Base-by-base conservation (phyloP, 1,139 yeast species). In the Chernovozyma aurita region DNA sequence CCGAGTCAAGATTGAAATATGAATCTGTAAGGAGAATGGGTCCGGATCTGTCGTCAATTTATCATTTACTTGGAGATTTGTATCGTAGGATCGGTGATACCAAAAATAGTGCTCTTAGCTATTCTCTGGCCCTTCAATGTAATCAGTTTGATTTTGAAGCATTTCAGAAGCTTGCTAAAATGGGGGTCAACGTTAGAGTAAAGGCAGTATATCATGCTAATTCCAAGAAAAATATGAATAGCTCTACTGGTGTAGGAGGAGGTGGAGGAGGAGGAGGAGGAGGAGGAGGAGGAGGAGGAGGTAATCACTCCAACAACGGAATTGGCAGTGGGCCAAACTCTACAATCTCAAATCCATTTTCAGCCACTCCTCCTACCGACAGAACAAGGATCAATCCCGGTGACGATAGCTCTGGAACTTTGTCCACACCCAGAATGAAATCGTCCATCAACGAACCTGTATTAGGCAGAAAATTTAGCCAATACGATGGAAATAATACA, bases 141-240 rank as follows among this genome's bases (percentile, higher is more conserved):
- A 85, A 92, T 53, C 95, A 95, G 18, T 86, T 71, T 53, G 71
- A 87, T 35, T 88, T 94, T 74, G 97, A 87, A 52, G 90, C 97
- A 0, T 78, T 85, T 43, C 87, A 84, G 47, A 80, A 81, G 30
- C 63, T 92, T 33, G 80, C 92, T 50, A 73, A 73, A 41, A 64
- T 85, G 52, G 90, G 92, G 11, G 85, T 83, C 18, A 74, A 77
- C 42, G 71, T 86, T 18, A 70, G 77, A 35, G 79, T 80, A 7
- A 75, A 76, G 38, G 65, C 82, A 6, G 71, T 86, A 30, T 85
- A 73, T 57, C 75, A 71, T 34, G 44, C 15, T 17, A 37, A 37
- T 16, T 29, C 31, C 24, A 39, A 18, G 24, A 33, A 30, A 24
- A 32, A 34, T 12, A 34, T 35, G 8, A 24, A 36, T 8, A 25